phyloP scores from a whole-genome alignment of 768 basidiomycete species.

The Postia placenta region DNA sequence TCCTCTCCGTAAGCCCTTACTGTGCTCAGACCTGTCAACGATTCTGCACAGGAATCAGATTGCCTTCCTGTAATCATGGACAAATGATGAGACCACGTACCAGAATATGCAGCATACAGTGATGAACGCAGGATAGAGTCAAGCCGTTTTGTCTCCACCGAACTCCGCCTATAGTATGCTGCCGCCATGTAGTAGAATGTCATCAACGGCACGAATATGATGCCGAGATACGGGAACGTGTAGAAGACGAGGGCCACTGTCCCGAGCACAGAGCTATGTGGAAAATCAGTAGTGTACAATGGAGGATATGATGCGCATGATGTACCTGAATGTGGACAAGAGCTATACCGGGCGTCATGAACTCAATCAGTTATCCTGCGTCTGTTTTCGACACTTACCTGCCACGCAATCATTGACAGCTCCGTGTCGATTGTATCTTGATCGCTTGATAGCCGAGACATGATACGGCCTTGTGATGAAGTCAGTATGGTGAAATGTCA shows the following conservation, averaged over 20 bases:
- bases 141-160: constrained; percentile 61
- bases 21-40: constrained; percentile 57
- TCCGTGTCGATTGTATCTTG: constrained; percentile 52
- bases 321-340: constrained; percentile 17
- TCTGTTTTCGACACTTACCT: constrained; percentile 36
- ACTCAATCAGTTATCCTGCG: too few relatives aligned
- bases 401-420: constrained; percentile 40
- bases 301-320: too few relatives aligned
- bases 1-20: constrained; percentile 55
- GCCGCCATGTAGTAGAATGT: constrained; percentile 48
- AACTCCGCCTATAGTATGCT: constrained; percentile 52
- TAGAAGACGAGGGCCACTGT: constrained; percentile 61
- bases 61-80: not conserved
- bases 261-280: constrained; percentile 49
- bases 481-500: not conserved
- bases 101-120: constrained; percentile 53
- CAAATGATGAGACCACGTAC: constrained; percentile 23
- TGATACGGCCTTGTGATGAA: constrained; percentile 48
- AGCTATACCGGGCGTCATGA: too few relatives aligned
- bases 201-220: constrained; percentile 49
- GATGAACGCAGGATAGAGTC: constrained; percentile 57
- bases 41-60: constrained; percentile 42
- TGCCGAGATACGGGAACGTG: constrained; percentile 51
- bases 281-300: too few relatives aligned
- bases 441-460: constrained; percentile 55